These are phyloP conservation scores for Geotrichum restrictum DNA, from an alignment of 1,139 yeast genomes.

Conservation along the genomic window DNA sequence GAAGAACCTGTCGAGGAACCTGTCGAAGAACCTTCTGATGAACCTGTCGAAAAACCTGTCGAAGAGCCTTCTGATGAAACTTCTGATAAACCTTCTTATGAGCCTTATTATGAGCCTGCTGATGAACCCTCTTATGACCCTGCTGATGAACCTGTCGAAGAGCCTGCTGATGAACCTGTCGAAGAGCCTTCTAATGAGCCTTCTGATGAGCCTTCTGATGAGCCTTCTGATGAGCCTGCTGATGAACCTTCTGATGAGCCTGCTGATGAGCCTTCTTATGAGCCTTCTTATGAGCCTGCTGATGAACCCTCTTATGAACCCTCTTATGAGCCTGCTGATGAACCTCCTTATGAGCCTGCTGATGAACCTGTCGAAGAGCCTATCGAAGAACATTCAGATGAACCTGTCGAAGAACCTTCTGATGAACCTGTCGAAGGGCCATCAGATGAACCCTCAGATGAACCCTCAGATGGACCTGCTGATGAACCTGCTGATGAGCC, in stretches of 20 bases:
- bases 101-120: too few species aligned
- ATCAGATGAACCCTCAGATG: not conserved
- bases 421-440: not conserved
- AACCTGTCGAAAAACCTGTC: too few species aligned
- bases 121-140: not conserved
- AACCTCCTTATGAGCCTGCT: conserved; percentile 3
- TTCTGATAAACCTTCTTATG: too few species aligned
- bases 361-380: not conserved
- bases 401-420: not conserved
- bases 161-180: not conserved
- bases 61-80: too few species aligned
- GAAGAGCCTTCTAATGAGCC: conserved; percentile 1
- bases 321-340: conserved; percentile 2
- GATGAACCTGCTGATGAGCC: not conserved
- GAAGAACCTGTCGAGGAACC: too few species aligned
- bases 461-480: not conserved
- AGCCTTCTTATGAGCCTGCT: conserved; percentile 1
- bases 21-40: too few species aligned
- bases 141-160: not conserved
- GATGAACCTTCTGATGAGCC: not conserved
- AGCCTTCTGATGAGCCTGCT: conserved; percentile 1
- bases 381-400: not conserved
- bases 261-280: conserved; percentile 1
- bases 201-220: conserved; percentile 4
- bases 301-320: conserved; percentile 6